Evolutionary conservation across 495 filamentous ascomycete species (phyloP).

Genomic region (Neurospora intermedia): DNA sequence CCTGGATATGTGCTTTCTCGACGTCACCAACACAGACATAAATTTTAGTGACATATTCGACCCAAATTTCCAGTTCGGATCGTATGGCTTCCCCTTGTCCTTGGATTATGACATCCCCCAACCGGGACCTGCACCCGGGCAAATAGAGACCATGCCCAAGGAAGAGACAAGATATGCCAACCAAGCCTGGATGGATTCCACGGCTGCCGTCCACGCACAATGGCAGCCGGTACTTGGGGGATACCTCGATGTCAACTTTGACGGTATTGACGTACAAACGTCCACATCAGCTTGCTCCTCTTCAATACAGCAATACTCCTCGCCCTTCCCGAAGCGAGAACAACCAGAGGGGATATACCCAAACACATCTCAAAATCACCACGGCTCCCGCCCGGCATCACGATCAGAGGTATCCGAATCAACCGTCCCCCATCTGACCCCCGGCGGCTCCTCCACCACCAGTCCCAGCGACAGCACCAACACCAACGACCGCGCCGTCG

Average conservation of each 20-base stretch:
- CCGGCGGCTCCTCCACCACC: not conserved
- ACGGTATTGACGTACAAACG: not conserved
- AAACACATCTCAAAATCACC: not conserved
- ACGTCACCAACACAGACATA: slow-evolving; percentile 18
- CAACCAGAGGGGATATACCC: not conserved
- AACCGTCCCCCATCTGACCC: not conserved
- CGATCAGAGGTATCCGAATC: not conserved
- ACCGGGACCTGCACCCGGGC: not conserved
- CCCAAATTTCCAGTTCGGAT: slow-evolving; percentile 2
- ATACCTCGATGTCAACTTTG: not conserved
- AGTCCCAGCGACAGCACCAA: not conserved
- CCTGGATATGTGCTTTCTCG: slow-evolving; percentile 25
- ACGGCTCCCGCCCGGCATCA: not conserved
- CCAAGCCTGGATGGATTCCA: not conserved
- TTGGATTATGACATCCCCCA: not conserved
- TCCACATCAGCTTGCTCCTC: not conserved
- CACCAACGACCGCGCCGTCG: not conserved
- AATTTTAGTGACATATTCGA: slow-evolving; percentile 23
- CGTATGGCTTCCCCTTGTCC: not conserved
- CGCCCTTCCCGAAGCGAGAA: not conserved
- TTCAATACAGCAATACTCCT: not conserved
- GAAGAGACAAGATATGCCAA: not conserved
- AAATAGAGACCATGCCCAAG: not conserved
- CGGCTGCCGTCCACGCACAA: not conserved
- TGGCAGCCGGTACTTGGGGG: not conserved